Base-by-base conservation (phyloP, 768 basidiomycete species). In the Kwoniella newhampshirensis region DNA sequence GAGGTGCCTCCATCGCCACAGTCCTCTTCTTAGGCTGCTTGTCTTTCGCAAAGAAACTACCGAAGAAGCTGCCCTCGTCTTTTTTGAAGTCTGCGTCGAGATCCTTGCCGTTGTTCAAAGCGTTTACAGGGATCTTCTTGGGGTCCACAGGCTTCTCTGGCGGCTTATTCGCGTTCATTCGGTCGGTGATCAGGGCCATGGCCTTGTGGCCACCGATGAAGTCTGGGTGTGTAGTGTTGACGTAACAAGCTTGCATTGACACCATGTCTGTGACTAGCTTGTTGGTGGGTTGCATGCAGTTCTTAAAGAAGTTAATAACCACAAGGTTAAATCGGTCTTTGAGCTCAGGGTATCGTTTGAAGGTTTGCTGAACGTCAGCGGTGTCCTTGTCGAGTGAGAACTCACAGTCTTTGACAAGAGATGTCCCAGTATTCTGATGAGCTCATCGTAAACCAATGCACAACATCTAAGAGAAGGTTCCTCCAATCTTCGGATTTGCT, bases 211-310 rank as follows among this genome's bases (percentile, higher is more conserved):
- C 96, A 60, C 86, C 89, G 73, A 99, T 84, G 80, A 99, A 98
- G 78, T 99, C 96, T 1, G 96, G 96, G 75, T 99, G 96, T 1
- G 94, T 98, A 13, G 96, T 98, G 79, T 99, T 99, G 70, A 99
- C 87, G 75, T 98, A 99, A 76, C 91, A 94, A 35, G 93, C 91
- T 80, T 98, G 94, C 92, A 97, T 97, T 32, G 89, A 77, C 49
- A 97, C 92, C 80, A 99, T 84, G 67, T 99, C 94, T 9, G 83
- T 75, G 12, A 99, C 94, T 43, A 99, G 84, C 77, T 97, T 98
- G 61, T 86, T 91, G 32, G 96, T 99, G 3, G 96, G 96, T 12
- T 77, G 79, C 96, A 99, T 97, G 18, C 90, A 79, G 46, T 81
- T 83, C 81, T 94, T 96, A 85, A 96, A 94, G 79, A 96, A 99